These are phyloP conservation scores for Dionaea muscipula DNA, from an alignment of 179 eudicot genomes.

Conservation along the genomic window DNA sequence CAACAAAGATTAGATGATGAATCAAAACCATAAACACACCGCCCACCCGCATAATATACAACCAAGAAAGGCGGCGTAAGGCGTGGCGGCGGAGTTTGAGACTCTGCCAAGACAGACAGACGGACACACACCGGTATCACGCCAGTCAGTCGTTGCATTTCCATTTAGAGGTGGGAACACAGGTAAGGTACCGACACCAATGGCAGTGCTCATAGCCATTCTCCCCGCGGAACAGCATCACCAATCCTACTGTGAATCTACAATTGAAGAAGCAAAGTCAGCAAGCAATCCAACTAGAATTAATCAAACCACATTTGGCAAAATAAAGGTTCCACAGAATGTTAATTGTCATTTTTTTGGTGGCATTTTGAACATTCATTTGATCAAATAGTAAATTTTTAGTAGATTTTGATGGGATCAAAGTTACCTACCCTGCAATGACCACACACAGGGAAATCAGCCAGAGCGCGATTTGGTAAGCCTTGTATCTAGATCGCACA, in stretches of 20 bases:
- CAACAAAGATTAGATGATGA: no score
- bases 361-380: no score
- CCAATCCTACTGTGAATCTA: conserved; percentile 50
- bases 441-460: conserved; percentile 46
- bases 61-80: no score
- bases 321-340: no score
- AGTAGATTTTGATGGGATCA: background rate
- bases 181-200: conserved; percentile 85
- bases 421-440: conserved; percentile 47
- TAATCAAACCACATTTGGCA: background rate
- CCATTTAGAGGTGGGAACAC: conserved; percentile 64
- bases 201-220: conserved; percentile 62
- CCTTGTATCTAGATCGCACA: conserved; percentile 44
- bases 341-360: no score
- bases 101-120: no score
- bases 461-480: conserved; percentile 58
- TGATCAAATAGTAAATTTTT: background rate
- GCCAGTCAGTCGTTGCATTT: conserved; percentile 31
- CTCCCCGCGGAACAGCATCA: conserved; percentile 52
- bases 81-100: no score
- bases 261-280: background rate
- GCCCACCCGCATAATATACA: no score
- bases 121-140: no score
- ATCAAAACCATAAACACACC: no score
- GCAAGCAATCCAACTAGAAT: background rate